These are phyloP conservation scores for Epichloe festucae DNA, from an alignment of 2,329 filamentous ascomycete species.

Conservation along the genomic window DNA sequence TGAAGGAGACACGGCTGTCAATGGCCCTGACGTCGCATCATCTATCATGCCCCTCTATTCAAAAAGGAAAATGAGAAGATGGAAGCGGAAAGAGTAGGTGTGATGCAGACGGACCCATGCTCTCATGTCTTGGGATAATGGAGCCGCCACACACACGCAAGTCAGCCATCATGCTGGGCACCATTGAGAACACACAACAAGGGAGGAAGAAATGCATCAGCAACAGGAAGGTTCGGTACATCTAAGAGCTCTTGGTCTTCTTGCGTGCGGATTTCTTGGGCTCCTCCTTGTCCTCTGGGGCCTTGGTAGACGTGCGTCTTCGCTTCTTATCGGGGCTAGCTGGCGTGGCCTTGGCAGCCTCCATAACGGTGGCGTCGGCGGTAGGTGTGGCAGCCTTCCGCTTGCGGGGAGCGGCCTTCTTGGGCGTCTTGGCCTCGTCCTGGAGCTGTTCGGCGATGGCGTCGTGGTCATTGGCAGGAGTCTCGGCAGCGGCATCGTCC, in stretches of 20 bases:
- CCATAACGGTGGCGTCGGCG: constrained; percentile 16
- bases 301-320: constrained; percentile 43
- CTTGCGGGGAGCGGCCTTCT: constrained; percentile 41
- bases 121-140: no score
- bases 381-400: constrained; percentile 41
- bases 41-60: no score
- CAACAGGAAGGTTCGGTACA: background rate
- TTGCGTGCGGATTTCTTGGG: constrained; percentile 47
- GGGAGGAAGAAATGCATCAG: background rate
- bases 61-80: no score
- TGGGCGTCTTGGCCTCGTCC: constrained; percentile 42
- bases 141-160: no score
- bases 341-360: constrained; percentile 26
- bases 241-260: constrained; percentile 36
- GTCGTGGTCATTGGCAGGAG: constrained; percentile 34
- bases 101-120: no score
- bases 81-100: no score
- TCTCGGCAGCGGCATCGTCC: constrained; percentile 20
- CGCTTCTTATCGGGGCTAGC: constrained; percentile 52
- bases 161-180: no score
- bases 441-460: constrained; percentile 47
- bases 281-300: constrained; percentile 40
- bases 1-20: no score
- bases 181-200: background rate
- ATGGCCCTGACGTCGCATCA: no score